Evolutionary conservation across 1,284 basidiomycete species (phyloP), one percentile per base, ranked within the genome.

Genomic region (Cerioporus squamosus): DNA sequence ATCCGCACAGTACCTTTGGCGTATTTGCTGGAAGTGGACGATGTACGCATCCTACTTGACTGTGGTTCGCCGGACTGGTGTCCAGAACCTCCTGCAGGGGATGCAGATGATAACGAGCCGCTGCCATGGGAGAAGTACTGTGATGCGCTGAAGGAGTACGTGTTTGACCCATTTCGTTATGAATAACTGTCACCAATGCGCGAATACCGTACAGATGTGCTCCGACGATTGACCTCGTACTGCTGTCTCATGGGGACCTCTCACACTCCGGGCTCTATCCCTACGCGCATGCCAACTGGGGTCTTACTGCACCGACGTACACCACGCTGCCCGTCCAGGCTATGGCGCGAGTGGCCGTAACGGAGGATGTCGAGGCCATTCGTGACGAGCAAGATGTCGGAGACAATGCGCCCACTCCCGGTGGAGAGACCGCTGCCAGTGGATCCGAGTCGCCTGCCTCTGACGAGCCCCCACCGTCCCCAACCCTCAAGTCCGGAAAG

Each of bases 271-370:
- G 96, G 7, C 79, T 99, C 18, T 97, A 94, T 72, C 87, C 96
- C 6, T 98, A 94, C 72, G 95, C 96, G 1, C 84, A 93, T 67
- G 84, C 95, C 5, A 83, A 87, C 68, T 95, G 95, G 87, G 91
- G 90, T 18, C 81, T 99, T 40, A 90, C 85, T 51, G 96, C 95
- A 43, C 95, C 95, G 9, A 88, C 95, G n/a, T 99, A 98, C 73
- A 92, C 94, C 0, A 97, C 97, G 0, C 84, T 99, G 47, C 97
- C 97, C 22, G 95, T 97, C 0, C 94, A 97, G 66, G 95, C 96
- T 55, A 98, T 97, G 92, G 97, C 93, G 2, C 84, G 94, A 33
- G 92, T 98, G 47, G 94, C 94, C 26, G 88, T 89, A 5, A 82
- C 89, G 2, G 91, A 96, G 70, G 94, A 96, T 64, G 81, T 89